Conservation (phyloP, 768 basidiomycete species). For the Mycena pura region DNA sequence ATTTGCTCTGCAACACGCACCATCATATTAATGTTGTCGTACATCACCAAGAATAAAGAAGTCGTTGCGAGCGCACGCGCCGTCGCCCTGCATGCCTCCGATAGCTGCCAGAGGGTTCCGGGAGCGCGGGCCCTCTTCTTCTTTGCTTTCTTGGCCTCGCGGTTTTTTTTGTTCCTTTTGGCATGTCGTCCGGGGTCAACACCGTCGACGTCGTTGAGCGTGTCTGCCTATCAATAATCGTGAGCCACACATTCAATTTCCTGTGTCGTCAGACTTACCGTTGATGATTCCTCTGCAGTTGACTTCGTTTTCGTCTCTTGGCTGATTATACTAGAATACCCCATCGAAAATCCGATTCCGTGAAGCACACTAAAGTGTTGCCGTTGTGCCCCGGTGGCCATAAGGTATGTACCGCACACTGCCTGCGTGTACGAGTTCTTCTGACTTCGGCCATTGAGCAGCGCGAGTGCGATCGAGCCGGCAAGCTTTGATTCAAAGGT, state of each 20-base stretch:
- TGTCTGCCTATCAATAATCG: neutral
- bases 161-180: neutral
- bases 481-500: neutral
- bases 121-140: neutral
- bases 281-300: neutral
- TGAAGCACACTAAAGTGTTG: conserved; percentile 30
- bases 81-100: neutral
- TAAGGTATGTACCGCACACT: neutral
- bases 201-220: neutral
- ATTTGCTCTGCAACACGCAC: conserved; percentile 34
- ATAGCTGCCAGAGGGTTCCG: neutral
- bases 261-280: neutral
- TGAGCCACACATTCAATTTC: neutral
- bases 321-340: conserved; percentile 25
- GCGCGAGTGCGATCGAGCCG: neutral
- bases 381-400: conserved; percentile 26
- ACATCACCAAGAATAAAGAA: conserved; percentile 7
- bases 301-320: neutral
- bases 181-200: neutral
- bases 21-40: conserved; percentile 40
- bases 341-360: conserved; percentile 22
- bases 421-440: neutral
- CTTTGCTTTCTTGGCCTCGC: neutral
- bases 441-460: neutral
- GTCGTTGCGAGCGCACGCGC: conserved; percentile 10